Conservation (phyloP, 2,329 filamentous ascomycete genomes). For the Apiospora rasikravindrae region DNA sequence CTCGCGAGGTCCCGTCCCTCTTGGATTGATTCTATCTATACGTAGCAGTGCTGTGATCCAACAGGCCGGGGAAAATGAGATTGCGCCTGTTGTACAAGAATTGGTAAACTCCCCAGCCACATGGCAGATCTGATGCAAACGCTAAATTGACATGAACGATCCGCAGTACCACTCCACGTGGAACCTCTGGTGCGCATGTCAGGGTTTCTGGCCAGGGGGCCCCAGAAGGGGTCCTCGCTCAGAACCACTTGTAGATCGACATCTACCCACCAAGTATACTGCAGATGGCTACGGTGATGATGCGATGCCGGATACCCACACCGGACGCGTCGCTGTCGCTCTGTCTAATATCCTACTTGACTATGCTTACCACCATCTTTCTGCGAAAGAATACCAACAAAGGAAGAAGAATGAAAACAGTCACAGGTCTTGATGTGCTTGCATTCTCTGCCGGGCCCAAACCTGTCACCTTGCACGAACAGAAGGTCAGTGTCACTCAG, state of each 20-base stretch:
- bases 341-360: neutral
- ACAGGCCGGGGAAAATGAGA: neutral
- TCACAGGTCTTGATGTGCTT: neutral
- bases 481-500: neutral
- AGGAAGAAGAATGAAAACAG: neutral
- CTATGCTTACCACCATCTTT: neutral
- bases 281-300: neutral
- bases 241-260: neutral
- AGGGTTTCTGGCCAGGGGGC: neutral
- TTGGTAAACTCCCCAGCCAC: neutral
- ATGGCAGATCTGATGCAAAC: slow-evolving; percentile 5
- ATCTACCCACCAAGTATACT: neutral
- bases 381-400: neutral
- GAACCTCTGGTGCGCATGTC: neutral
- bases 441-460: neutral
- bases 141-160: slow-evolving; percentile 9
- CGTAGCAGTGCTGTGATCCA: neutral
- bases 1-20: neutral
- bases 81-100: neutral
- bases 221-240: neutral
- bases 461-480: neutral
- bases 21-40: neutral
- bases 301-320: neutral
- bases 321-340: neutral
- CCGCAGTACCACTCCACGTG: neutral